These are phyloP conservation scores for Isoetes taiwanensis DNA, from an alignment of 75 land plant genomes.

Conservation along the genomic window DNA sequence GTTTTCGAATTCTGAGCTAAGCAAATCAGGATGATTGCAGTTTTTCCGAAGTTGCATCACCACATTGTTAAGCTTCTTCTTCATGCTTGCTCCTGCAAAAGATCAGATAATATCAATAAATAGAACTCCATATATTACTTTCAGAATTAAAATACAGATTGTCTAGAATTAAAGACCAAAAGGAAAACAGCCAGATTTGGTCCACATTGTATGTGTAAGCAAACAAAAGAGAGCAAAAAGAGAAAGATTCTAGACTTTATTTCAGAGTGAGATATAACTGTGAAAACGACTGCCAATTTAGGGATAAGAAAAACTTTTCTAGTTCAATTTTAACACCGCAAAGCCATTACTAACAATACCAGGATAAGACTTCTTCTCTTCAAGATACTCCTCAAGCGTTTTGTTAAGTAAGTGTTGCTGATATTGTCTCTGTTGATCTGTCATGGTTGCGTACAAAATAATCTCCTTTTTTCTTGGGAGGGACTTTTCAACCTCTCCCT, in stretches of 20 bases:
- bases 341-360: slow-evolving; percentile 4
- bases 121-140: too few species aligned
- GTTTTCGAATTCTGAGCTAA: slow-evolving; percentile 40
- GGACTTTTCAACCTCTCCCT: slow-evolving; percentile 68
- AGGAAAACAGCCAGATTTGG: too few species aligned
- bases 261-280: too few species aligned
- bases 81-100: slow-evolving; percentile 28
- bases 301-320: neutral
- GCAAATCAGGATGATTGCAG: slow-evolving; percentile 87
- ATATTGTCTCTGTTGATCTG: slow-evolving; percentile 48
- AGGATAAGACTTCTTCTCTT: slow-evolving; percentile 19
- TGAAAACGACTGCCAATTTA: too few species aligned
- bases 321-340: too few species aligned
- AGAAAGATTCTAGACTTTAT: too few species aligned
- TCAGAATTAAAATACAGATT: too few species aligned
- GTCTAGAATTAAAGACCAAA: too few species aligned
- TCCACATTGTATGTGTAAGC: too few species aligned
- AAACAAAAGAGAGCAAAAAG: too few species aligned
- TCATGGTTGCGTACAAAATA: slow-evolving; percentile 78
- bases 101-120: too few species aligned
- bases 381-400: slow-evolving; percentile 47
- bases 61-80: slow-evolving; percentile 43
- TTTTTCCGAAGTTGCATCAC: slow-evolving; percentile 77
- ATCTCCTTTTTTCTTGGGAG: slow-evolving; percentile 86
- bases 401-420: slow-evolving; percentile 56